phyloP scores from a whole-genome alignment of 2,329 filamentous ascomycete species.

The Metarhizium humberi region DNA sequence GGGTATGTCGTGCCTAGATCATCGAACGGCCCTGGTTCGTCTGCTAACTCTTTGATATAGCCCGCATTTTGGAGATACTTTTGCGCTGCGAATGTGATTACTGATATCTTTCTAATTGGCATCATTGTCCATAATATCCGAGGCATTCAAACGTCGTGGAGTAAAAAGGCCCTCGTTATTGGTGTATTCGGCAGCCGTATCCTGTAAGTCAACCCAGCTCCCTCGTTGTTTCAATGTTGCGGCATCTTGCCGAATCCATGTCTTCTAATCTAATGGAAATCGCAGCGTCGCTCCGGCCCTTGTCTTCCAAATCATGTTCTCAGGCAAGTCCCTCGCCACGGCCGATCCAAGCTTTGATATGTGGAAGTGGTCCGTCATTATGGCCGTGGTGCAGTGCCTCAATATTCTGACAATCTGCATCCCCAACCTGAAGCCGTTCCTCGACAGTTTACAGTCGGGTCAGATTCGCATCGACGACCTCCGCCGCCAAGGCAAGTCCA shows the following conservation, averaged over 20 bases:
- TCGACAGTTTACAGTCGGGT: constrained; percentile 18
- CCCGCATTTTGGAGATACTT: constrained; percentile 17
- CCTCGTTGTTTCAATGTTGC: neutral
- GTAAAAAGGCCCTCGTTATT: constrained; percentile 19
- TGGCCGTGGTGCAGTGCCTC: constrained; percentile 19
- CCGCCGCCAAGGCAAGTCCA: constrained; percentile 15
- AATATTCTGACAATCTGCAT: constrained; percentile 17
- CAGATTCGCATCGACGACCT: constrained; percentile 20
- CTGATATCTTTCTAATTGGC: constrained; percentile 16
- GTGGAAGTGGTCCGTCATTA: constrained; percentile 14
- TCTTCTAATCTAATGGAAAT: neutral
- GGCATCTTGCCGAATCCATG: too few species aligned
- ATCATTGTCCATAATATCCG: constrained; percentile 18
- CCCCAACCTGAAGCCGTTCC: constrained; percentile 20
- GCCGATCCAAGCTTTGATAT: constrained; percentile 13
- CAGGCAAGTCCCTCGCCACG: constrained; percentile 14
- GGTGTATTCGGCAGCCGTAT: constrained; percentile 21
- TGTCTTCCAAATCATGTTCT: constrained; percentile 16
- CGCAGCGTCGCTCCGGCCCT: constrained; percentile 17
- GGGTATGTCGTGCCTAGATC: constrained; percentile 3
- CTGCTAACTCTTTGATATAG: constrained; percentile 13
- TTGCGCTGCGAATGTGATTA: constrained; percentile 19
- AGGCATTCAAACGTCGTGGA: constrained; percentile 18
- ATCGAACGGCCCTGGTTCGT: neutral
- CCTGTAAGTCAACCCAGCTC: constrained; percentile 12